Base-by-base conservation (phyloP, 495 filamentous ascomycete species). In the Schizothecium vesticola region DNA sequence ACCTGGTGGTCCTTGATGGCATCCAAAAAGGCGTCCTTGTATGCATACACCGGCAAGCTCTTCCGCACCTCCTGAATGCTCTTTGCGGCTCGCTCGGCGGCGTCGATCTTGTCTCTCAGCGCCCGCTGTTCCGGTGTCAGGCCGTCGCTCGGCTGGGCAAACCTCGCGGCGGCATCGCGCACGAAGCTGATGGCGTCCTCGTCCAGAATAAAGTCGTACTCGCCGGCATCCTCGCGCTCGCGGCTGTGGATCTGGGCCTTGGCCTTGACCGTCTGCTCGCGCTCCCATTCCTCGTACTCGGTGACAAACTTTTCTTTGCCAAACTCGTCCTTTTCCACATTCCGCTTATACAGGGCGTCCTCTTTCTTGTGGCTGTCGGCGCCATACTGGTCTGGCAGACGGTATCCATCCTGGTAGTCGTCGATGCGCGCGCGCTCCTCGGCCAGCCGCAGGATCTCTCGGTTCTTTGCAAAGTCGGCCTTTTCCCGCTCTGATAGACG, bases 191-290 rank as follows among this genome's bases (percentile, higher is more conserved):
- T 94, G 73, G 91, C 91, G 11, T 90, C 86, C 76, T 95, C 91
- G 70, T 99, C 95, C 69, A 98, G 91, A 13, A 99, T 89, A 70
- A 94, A 97, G 67, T 97, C 95, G 77, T 98, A 98, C 61, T 97
- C 88, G 8, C 90, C 92, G 71, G 92, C 89, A 61, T 94, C 89
- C n/a, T 89, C 86, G 23, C 91, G 85, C 74, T 94, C 91, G 0
- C 79, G 76, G 65, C 87, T 84, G 64, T 88, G 83, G 68, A 97
- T 92, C 76, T 97, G 94, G 6, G 93, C 89, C 72, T 93, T 93
- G 2, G 92, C 95, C 77, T 96, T 96, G 70, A 90, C 86, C 7
- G 90, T 89, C 77, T 98, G 95, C 77, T 97, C 93, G 59, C 88
- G 78, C 78, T 99, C 95, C 94, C 93, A 98, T 76, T 97, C 92